phyloP scores from a whole-genome alignment of 2,329 filamentous ascomycete species.

The Beauveria sp. region DNA sequence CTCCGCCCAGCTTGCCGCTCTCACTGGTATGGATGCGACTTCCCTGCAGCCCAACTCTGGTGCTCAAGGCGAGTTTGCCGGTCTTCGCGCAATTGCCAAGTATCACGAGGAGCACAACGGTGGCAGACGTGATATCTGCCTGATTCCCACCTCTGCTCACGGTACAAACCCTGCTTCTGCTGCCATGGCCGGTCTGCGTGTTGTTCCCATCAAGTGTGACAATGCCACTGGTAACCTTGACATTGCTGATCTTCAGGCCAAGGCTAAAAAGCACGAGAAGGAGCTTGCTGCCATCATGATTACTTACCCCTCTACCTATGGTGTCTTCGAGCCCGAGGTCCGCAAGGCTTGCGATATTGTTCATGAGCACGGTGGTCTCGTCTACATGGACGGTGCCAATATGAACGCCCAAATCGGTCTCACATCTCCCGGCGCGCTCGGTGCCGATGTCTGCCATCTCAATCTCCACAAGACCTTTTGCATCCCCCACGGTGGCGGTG shows the following conservation, averaged over 20 bases:
- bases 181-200: conserved; percentile 91
- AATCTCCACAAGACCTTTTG: conserved; percentile 99
- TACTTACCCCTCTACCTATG: conserved; percentile 91
- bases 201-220: conserved; percentile 88
- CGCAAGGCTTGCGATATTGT: conserved; percentile 81
- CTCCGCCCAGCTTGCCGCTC: conserved; percentile 66
- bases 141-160: conserved; percentile 92
- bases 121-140: conserved; percentile 77
- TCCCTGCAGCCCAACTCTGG: conserved; percentile 94
- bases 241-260: conserved; percentile 73
- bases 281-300: conserved; percentile 92
- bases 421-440: conserved; percentile 90
- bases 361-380: conserved; percentile 80
- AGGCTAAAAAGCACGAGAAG: conserved; percentile 80
- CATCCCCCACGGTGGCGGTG: conserved; percentile 91
- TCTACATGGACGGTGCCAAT: conserved; percentile 98
- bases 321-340: conserved; percentile 86
- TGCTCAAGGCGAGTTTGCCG: conserved; percentile 90
- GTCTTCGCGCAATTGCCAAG: conserved; percentile 78
- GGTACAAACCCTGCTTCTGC: conserved; percentile 94
- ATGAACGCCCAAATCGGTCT: conserved; percentile 98
- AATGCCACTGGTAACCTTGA: conserved; percentile 82
- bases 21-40: conserved; percentile 85
- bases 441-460: conserved; percentile 92
- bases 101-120: conserved; percentile 64